Evolutionary conservation across 228 moss, liverwort and hornwort genomes (phyloP), one percentile per base, ranked within the genome.

Genomic region (Sphagnum fallax): DNA sequence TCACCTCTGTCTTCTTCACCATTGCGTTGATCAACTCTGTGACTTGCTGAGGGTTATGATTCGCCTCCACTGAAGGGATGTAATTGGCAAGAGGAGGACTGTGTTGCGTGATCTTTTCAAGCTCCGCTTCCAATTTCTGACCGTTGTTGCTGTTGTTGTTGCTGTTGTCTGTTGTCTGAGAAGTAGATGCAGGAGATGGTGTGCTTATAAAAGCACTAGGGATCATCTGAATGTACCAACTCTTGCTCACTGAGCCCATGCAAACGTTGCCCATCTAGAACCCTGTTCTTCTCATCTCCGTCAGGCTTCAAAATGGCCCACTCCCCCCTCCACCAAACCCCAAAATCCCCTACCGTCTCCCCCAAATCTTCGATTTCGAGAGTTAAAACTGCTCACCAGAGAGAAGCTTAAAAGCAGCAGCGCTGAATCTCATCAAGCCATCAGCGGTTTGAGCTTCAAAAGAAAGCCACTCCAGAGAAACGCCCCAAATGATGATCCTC

Each of bases 261-360:
- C 84, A 84, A 74, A 66, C 77, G 73, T 84, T 84, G 70, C 84
- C 84, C 84, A 84, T 84, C 75, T 70, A 78, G 80, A 75, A 55
- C 12, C 9, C 55, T 55, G 9, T 55, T 12, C 55, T 55, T 55
- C 55, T 55, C 55, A 55, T 55, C 55, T 55, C 55, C 2, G 32
- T 32, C 32, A 32, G 32, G 32, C 32, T 32, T 32, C 32, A 32
- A 32, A 32, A 32, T 32, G 32, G 32, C 32, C 32, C 32, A 32
- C 32, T 32, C 32, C 32, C 32, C 32, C 32, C 32, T 32, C 32
- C 32, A 32, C 32, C 32, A 32, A 32, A 32, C 32, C 32, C 32
- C 32, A 32, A 32, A 32, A 32, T 32, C 32, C 32, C 32, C 32
- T 32, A 32, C 32, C 32, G 32, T 32, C 32, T 32, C 32, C 32